Conservation (phyloP, 2,329 filamentous ascomycete species). For the Cladosporium sphaerospermum region DNA sequence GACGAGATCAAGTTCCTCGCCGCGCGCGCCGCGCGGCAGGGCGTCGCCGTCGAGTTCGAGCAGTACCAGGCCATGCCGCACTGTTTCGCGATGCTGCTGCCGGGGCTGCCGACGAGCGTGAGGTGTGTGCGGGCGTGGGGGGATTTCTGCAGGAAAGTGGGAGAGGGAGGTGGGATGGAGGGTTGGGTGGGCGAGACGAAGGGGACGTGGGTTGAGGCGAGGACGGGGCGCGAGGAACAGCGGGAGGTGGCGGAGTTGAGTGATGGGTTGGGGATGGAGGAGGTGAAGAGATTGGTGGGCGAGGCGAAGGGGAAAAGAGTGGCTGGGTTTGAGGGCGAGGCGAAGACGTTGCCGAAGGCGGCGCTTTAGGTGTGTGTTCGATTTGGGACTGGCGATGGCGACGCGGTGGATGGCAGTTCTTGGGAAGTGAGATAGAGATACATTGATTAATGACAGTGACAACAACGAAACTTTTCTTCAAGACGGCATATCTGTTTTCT, state of each 20-base stretch:
- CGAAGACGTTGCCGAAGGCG: conserved; percentile 28
- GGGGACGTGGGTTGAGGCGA: conserved; percentile 26
- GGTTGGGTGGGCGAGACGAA: conserved; percentile 24
- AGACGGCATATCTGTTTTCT: too few relatives aligned
- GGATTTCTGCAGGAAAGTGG: conserved; percentile 23
- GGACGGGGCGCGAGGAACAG: conserved; percentile 25
- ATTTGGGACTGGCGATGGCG: not conserved
- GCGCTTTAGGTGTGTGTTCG: conserved; percentile 15
- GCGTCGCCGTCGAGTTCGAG: conserved; percentile 58
- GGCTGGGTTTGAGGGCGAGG: conserved; percentile 28
- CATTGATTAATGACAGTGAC: too few relatives aligned
- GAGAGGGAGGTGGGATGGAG: conserved; percentile 22
- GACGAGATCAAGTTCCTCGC: conserved; percentile 62
- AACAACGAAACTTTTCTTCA: too few relatives aligned
- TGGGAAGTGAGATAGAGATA: not conserved
- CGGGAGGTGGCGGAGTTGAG: conserved; percentile 21
- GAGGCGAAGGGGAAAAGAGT: conserved; percentile 27
- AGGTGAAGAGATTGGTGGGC: conserved; percentile 24
- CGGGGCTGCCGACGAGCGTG: conserved; percentile 24
- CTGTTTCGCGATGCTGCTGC: conserved; percentile 49
- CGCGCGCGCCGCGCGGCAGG: conserved; percentile 48
- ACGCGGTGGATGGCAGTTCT: not conserved
- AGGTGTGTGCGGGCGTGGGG: conserved; percentile 35
- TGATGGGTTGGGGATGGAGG: conserved; percentile 19
- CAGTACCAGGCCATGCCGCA: conserved; percentile 80